Conservation (phyloP, 2,329 filamentous ascomycete genomes). For the Penicillium sp. region DNA sequence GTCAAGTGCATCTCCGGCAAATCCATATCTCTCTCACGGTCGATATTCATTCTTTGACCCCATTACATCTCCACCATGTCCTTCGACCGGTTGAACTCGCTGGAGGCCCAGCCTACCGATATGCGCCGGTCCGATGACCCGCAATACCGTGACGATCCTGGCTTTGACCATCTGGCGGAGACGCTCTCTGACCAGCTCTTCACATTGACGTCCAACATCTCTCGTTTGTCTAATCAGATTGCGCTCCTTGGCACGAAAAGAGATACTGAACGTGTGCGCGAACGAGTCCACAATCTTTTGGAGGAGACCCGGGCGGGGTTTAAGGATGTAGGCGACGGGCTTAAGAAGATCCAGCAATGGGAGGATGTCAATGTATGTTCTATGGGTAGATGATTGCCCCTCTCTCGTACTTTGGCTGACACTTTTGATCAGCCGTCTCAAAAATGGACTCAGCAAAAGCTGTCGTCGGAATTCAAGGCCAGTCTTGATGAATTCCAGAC, state of each 20-base stretch:
- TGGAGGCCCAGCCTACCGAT: conserved; percentile 76
- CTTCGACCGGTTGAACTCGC: conserved; percentile 79
- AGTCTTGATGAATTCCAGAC: conserved; percentile 88
- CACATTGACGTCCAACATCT: conserved; percentile 83
- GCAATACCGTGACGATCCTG: conserved; percentile 86
- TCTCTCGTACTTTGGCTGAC: conserved; percentile 1
- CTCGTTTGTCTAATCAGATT: conserved; percentile 80
- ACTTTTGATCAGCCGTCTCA: conserved; percentile 70
- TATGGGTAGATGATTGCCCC: not conserved
- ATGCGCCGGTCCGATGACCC: conserved; percentile 69
- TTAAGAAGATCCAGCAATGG: conserved; percentile 90
- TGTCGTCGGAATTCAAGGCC: conserved; percentile 89
- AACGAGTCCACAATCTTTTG: conserved; percentile 83
- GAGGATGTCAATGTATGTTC: conserved; percentile 73
- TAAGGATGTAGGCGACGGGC: conserved; percentile 86
- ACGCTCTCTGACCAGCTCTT: conserved; percentile 87
- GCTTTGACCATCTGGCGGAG: conserved; percentile 81
- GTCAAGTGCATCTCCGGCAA: conserved; percentile 17
- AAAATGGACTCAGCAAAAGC: conserved; percentile 93
- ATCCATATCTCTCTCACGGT: conserved; percentile 7
- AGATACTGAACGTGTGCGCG: conserved; percentile 86
- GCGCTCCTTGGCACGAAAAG: conserved; percentile 83
- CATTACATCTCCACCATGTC: conserved; percentile 64
- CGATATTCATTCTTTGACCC: conserved; percentile 2
- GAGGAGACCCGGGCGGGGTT: conserved; percentile 85